A percentile compares a stretch with the other conserved stretches of the same genome.
phyloP scores from a whole-genome alignment of 2,329 filamentous ascomycete genomes.

The Clarireedia hainanense region DNA sequence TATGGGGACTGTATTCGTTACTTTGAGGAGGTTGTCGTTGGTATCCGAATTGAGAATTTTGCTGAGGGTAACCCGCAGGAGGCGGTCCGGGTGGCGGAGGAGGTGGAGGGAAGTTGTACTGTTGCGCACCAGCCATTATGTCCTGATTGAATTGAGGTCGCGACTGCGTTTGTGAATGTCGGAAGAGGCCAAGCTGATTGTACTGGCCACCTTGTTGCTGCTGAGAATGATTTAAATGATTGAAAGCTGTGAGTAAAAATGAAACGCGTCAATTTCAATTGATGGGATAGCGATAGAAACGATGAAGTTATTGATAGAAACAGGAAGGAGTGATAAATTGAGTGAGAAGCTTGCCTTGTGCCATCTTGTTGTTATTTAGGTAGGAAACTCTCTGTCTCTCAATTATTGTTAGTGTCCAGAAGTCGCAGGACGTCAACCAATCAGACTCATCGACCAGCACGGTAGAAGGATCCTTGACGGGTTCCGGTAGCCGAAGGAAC shows the following conservation, averaged over 20 bases:
- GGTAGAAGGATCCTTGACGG: too few relatives aligned
- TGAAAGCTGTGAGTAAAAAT: background rate
- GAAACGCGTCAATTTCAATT: background rate
- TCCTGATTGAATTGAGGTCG: background rate
- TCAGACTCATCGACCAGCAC: background rate
- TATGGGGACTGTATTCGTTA: constrained; percentile 24
- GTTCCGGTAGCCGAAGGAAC: too few relatives aligned
- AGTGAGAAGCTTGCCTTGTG: background rate
- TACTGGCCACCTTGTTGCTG: background rate
- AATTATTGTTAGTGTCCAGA: too few relatives aligned
- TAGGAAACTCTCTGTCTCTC: background rate
- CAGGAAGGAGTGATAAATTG: background rate
- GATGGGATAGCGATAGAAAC: background rate
- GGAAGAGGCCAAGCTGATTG: background rate
- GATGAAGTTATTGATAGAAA: background rate
- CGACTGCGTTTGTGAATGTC: background rate
- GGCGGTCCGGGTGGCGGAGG: constrained; percentile 26
- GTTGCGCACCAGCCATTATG: constrained; percentile 25
- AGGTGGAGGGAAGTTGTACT: constrained; percentile 30
- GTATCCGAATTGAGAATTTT: constrained; percentile 25
- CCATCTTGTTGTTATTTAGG: background rate
- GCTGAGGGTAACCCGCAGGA: constrained; percentile 20
- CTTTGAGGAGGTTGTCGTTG: constrained; percentile 20
- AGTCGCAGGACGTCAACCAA: background rate
- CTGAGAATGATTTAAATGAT: background rate